These are phyloP conservation scores for Monosporascus ibericus DNA, from an alignment of 2,329 filamentous ascomycete species.

Conservation along the genomic window DNA sequence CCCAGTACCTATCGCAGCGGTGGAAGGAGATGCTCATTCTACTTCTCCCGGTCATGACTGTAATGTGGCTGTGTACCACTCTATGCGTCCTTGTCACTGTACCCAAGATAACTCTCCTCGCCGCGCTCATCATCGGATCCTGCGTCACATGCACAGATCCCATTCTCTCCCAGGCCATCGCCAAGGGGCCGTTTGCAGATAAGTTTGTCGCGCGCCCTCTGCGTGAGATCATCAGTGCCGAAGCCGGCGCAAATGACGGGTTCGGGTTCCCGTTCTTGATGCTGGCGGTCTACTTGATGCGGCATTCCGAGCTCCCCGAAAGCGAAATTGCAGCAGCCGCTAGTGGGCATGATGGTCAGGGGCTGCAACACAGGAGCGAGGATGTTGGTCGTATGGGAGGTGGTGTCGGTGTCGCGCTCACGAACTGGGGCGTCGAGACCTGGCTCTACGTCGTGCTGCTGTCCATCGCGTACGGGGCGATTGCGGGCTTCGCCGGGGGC, in stretches of 20 bases:
- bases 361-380: constrained; percentile 14
- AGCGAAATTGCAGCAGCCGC: too few relatives aligned
- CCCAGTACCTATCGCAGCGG: constrained; percentile 43
- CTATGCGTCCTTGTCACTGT: constrained; percentile 49
- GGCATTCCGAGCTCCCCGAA: constrained; percentile 39
- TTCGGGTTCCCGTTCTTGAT: constrained; percentile 58
- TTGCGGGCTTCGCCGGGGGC: constrained; percentile 43
- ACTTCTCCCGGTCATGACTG: constrained; percentile 53
- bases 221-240: constrained; percentile 56
- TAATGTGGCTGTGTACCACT: constrained; percentile 56
- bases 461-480: constrained; percentile 43
- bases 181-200: constrained; percentile 57
- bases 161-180: constrained; percentile 55
- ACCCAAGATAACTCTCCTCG: constrained; percentile 46
- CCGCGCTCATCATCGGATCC: constrained; percentile 51
- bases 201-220: constrained; percentile 52
- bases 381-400: constrained; percentile 44
- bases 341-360: constrained; percentile 2
- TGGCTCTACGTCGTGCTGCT: constrained; percentile 54
- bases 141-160: constrained; percentile 59
- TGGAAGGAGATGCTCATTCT: constrained; percentile 50
- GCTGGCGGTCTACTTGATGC: constrained; percentile 50
- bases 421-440: constrained; percentile 54
- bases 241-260: constrained; percentile 57
- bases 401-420: constrained; percentile 44